Conservation (phyloP, 345 rosid species). For the Arabis hirsuta region DNA sequence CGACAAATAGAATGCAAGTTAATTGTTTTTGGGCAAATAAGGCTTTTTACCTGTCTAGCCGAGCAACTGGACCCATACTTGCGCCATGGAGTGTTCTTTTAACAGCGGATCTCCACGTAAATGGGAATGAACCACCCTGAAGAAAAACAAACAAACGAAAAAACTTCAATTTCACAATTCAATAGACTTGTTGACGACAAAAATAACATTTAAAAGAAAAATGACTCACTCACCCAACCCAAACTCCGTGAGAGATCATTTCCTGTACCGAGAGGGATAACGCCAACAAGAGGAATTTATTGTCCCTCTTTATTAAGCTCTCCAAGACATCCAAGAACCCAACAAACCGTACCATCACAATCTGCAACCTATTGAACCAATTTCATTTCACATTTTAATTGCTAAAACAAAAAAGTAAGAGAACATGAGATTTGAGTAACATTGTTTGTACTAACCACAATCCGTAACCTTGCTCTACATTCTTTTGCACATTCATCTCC, state of each 20-base stretch:
- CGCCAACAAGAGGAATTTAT: conserved; percentile 86
- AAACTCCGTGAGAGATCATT: conserved; percentile 95
- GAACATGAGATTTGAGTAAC: not conserved
- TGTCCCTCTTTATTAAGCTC: conserved; percentile 61
- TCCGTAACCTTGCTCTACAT: conserved; percentile 66
- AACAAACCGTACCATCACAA: conserved; percentile 99
- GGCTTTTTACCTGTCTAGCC: conserved; percentile 68
- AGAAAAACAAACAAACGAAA: conserved; percentile 21
- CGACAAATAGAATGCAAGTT: not conserved
- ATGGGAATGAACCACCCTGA: conserved; percentile 97
- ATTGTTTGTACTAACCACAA: conserved; percentile 58
- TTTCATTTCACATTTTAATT: conserved; percentile 6
- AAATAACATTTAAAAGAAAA: conserved; percentile 13
- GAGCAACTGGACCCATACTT: conserved; percentile 60
- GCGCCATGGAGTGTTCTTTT: conserved; percentile 78
- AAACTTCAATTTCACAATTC: conserved; percentile 5
- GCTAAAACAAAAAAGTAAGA: not conserved
- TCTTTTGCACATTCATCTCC: conserved; percentile 91
- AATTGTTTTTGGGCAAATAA: not conserved
- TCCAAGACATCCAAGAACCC: conserved; percentile 90
- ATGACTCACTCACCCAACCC: conserved; percentile 79
- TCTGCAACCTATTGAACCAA: conserved; percentile 80
- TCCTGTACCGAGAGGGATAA: conserved; percentile 97
- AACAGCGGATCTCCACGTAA: conserved; percentile 92
- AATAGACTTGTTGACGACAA: conserved; percentile 16